A percentile compares a stretch with the other conserved stretches of the same genome.
Conservation (phyloP, 768 basidiomycete species). For the Termitomyces sp. region DNA sequence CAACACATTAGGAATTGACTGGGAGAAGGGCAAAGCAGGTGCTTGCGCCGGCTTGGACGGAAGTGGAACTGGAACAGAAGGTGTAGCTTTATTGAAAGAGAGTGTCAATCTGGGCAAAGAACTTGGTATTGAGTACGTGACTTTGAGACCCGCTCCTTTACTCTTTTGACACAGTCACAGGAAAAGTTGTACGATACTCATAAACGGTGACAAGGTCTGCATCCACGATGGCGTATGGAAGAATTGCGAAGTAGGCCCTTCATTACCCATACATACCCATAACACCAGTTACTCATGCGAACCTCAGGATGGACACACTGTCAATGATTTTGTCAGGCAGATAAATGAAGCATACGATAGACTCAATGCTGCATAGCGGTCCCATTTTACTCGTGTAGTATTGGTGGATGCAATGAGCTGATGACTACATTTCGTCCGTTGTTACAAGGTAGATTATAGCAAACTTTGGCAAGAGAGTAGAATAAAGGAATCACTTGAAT, state of each 20-base stretch:
- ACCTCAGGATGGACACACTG: slow-evolving; percentile 66
- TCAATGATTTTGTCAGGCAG: slow-evolving; percentile 70
- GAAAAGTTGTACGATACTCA: slow-evolving; percentile 86
- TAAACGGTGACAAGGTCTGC: slow-evolving; percentile 66
- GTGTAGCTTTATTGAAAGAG: slow-evolving; percentile 56
- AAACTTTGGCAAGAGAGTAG: slow-evolving; percentile 3
- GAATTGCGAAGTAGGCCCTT: slow-evolving; percentile 59
- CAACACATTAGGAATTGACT: slow-evolving; percentile 57
- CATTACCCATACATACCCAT: neutral
- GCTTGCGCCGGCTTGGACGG: slow-evolving; percentile 61
- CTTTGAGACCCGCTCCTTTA: neutral
- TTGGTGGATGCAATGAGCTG: neutral
- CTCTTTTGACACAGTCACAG: slow-evolving; percentile 27
- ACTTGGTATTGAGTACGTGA: slow-evolving; percentile 53
- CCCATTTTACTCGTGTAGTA: neutral
- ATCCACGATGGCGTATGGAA: slow-evolving; percentile 79
- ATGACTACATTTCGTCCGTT: neutral
- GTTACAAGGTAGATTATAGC: slow-evolving; percentile 9
- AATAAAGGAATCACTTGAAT: neutral
- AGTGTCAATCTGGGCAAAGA: slow-evolving; percentile 45
- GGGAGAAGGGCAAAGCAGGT: slow-evolving; percentile 56
- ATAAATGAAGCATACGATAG: slow-evolving; percentile 71
- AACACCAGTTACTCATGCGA: slow-evolving; percentile 2
- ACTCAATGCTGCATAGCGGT: slow-evolving; percentile 43
- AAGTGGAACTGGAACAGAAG: slow-evolving; percentile 60